Percentiles rank a stretch among this genome's conserved stretches.
These are phyloP conservation scores for Phytophthora ohioensis DNA, from an alignment of 352 stramenopile genomes.

Conservation along the genomic window DNA sequence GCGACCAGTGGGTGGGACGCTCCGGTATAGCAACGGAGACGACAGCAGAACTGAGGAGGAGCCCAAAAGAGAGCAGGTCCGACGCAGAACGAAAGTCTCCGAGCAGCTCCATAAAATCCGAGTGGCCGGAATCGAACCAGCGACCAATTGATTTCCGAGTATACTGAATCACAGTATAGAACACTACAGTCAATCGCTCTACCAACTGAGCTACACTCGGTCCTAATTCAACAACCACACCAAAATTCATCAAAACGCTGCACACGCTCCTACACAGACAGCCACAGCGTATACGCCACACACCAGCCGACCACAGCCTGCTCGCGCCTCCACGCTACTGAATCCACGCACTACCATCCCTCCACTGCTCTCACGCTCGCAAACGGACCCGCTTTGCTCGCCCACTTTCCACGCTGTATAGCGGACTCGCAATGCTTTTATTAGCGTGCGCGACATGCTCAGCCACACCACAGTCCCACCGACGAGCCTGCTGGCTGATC, in stretches of 20 bases:
- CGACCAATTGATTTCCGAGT: neutral
- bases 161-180: neutral
- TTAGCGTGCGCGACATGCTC: neutral
- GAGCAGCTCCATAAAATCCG: no score
- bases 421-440: neutral
- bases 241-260: neutral
- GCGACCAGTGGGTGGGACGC: no score
- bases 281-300: no score
- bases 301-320: neutral
- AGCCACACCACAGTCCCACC: neutral
- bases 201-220: neutral
- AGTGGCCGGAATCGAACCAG: neutral
- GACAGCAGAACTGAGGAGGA: no score
- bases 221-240: neutral
- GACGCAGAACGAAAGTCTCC: no score
- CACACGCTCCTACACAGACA: neutral
- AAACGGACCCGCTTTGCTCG: neutral
- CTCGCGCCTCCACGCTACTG: neutral
- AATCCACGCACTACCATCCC: neutral
- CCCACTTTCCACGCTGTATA: neutral
- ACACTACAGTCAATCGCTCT: neutral
- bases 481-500: no score
- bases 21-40: no score
- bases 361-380: neutral
- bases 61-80: no score